These are phyloP conservation scores for Kodamaea sp. DNA, from an alignment of 1,139 yeast species.

Conservation along the genomic window DNA sequence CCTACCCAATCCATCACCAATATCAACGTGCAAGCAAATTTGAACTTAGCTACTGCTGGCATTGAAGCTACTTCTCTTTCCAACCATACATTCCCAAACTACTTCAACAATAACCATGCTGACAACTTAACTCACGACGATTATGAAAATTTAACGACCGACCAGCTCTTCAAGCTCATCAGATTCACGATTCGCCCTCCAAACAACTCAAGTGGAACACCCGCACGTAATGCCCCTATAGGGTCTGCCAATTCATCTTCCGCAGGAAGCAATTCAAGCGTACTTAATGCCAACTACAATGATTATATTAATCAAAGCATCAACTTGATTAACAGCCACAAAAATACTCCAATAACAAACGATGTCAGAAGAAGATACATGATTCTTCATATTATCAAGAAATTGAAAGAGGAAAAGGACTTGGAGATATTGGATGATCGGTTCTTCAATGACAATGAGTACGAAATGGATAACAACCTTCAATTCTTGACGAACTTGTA, in stretches of 20 bases:
- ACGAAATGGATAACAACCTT: conserved; percentile 47
- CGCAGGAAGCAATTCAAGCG: neutral
- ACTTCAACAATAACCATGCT: conserved; percentile 24
- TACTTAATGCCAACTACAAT: neutral
- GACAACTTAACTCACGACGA: conserved; percentile 40
- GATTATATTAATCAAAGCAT: conserved; percentile 7
- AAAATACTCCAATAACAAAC: conserved; percentile 22
- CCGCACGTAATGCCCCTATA: neutral
- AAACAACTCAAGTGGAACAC: neutral
- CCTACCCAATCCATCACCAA: conserved; percentile 1
- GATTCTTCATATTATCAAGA: conserved; percentile 38
- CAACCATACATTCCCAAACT: conserved; percentile 14
- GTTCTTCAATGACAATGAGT: conserved; percentile 33
- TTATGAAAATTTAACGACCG: conserved; percentile 39
- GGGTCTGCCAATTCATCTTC: neutral
- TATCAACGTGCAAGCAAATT: conserved; percentile 6
- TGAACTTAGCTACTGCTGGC: conserved; percentile 19
- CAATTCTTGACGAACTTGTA: conserved; percentile 45
- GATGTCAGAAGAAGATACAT: conserved; percentile 41
- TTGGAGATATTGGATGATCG: conserved; percentile 37
- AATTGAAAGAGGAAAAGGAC: conserved; percentile 41
- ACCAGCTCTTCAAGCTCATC: conserved; percentile 39
- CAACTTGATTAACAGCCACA: conserved; percentile 9
- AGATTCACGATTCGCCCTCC: conserved; percentile 11
- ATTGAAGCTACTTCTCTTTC: conserved; percentile 17